Evolutionary conservation across 1,284 basidiomycete genomes (phyloP).

Genomic region (Apiotrichum mycotoxinovorans): DNA sequence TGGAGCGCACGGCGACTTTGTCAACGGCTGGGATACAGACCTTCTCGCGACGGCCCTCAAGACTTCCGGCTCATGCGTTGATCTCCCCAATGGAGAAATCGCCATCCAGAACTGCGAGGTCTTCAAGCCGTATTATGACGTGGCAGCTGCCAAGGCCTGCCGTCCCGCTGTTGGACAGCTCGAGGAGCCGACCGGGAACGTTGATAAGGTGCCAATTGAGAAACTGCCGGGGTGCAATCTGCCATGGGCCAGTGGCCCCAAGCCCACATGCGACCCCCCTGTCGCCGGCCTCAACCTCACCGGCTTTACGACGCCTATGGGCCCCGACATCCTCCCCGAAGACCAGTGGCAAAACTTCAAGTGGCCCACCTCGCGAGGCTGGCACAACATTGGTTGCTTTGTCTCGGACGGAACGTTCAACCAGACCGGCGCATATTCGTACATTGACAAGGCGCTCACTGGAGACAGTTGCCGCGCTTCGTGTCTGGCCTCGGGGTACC

Average conservation of each 20-base stretch:
- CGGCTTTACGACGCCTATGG: slow-evolving; percentile 25
- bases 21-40: slow-evolving; percentile 32
- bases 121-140: slow-evolving; percentile 24
- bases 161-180: slow-evolving; percentile 28
- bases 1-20: not conserved
- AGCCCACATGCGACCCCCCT: slow-evolving; percentile 25
- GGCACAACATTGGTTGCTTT: slow-evolving; percentile 31
- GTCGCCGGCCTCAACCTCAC: slow-evolving; percentile 22
- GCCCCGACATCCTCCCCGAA: slow-evolving; percentile 12
- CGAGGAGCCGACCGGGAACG: slow-evolving; percentile 24
- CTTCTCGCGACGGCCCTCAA: slow-evolving; percentile 29
- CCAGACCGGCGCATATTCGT: not conserved
- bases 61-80: slow-evolving; percentile 23
- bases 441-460: slow-evolving; percentile 5
- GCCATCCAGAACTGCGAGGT: slow-evolving; percentile 26
- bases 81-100: slow-evolving; percentile 13
- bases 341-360: slow-evolving; percentile 7
- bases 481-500: slow-evolving; percentile 18
- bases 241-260: slow-evolving; percentile 25
- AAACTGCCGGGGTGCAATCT: slow-evolving; percentile 34
- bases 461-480: slow-evolving; percentile 11
- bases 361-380: slow-evolving; percentile 25
- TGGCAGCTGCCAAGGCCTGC: slow-evolving; percentile 25
- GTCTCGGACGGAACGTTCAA: not conserved
- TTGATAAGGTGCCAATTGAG: slow-evolving; percentile 15